These are phyloP conservation scores for Batkoa obscura DNA, from an alignment of 371 early-diverging fungal species.

Conservation along the genomic window DNA sequence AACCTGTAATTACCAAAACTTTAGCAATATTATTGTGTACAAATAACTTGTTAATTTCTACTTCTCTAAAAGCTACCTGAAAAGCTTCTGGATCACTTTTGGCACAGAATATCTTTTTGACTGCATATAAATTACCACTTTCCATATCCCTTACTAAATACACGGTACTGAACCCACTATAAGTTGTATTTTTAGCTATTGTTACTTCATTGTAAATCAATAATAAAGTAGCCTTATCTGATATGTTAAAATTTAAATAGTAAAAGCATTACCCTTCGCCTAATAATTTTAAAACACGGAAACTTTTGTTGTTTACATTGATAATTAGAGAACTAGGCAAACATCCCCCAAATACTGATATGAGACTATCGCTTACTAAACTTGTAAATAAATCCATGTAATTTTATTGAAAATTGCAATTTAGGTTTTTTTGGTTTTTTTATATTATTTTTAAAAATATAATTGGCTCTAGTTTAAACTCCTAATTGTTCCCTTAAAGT, in stretches of 20 bases:
- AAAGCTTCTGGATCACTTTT: constrained; percentile 28
- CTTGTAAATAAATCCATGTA: neutral
- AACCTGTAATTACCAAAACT: constrained; percentile 24
- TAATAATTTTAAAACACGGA: constrained; percentile 22
- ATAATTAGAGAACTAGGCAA: neutral
- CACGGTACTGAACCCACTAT: constrained; percentile 55
- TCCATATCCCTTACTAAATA: constrained; percentile 40
- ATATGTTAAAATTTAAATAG: neutral
- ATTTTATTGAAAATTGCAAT: too few relatives aligned
- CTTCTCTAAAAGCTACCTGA: constrained; percentile 39
- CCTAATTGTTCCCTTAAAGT: too few relatives aligned
- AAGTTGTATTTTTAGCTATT: neutral
- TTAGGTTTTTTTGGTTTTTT: too few relatives aligned
- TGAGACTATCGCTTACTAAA: neutral
- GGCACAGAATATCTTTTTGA: constrained; percentile 48
- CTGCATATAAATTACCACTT: constrained; percentile 28
- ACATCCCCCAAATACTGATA: constrained; percentile 1
- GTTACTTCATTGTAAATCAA: neutral
- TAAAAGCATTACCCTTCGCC: constrained; percentile 37
- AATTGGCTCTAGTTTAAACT: too few relatives aligned
- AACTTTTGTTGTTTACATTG: constrained; percentile 1
- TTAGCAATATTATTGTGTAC: constrained; percentile 45
- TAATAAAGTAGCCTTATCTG: neutral
- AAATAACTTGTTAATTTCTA: constrained; percentile 37
- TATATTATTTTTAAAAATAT: too few relatives aligned